These are phyloP conservation scores for Boletus coccyginus DNA, from an alignment of 768 basidiomycete genomes.

Conservation along the genomic window DNA sequence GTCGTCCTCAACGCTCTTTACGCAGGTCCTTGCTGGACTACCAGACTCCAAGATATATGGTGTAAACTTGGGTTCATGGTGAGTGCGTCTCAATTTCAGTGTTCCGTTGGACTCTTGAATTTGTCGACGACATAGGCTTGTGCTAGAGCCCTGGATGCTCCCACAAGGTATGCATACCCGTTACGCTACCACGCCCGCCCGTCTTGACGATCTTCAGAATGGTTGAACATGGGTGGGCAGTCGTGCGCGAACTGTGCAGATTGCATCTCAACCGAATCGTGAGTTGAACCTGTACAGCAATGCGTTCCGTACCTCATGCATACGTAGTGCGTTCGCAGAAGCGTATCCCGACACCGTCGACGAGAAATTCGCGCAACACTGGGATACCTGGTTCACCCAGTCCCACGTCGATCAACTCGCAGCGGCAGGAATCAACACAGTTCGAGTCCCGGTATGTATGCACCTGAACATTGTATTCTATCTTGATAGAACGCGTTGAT, in stretches of 20 bases:
- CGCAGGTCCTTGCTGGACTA: constrained; percentile 17
- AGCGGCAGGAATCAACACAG: constrained; percentile 64
- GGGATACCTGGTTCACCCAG: constrained; percentile 74
- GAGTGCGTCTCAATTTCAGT: constrained; percentile 9
- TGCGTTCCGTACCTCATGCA: not conserved
- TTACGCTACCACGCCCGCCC: not conserved
- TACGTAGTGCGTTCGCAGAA: constrained; percentile 52
- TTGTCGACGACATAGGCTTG: constrained; percentile 47
- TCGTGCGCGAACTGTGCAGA: constrained; percentile 53
- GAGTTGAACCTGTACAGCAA: not conserved
- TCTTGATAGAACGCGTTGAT: not conserved
- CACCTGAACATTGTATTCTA: not conserved
- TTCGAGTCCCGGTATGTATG: constrained; percentile 64
- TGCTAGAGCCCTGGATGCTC: constrained; percentile 83
- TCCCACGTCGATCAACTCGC: constrained; percentile 54
- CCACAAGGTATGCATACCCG: constrained; percentile 47
- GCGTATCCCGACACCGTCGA: constrained; percentile 61
- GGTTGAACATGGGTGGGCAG: constrained; percentile 73
- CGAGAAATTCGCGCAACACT: constrained; percentile 57
- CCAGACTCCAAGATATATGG: constrained; percentile 55
- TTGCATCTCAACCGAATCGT: constrained; percentile 74
- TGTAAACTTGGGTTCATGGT: constrained; percentile 71
- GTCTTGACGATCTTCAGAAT: constrained; percentile 42
- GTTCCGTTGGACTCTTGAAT: not conserved
- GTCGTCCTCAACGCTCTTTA: constrained; percentile 13